Evolutionary conservation across 2,329 filamentous ascomycete species (phyloP), one percentile per base, ranked within the genome.

Genomic region (Graphilbum fragrans): DNA sequence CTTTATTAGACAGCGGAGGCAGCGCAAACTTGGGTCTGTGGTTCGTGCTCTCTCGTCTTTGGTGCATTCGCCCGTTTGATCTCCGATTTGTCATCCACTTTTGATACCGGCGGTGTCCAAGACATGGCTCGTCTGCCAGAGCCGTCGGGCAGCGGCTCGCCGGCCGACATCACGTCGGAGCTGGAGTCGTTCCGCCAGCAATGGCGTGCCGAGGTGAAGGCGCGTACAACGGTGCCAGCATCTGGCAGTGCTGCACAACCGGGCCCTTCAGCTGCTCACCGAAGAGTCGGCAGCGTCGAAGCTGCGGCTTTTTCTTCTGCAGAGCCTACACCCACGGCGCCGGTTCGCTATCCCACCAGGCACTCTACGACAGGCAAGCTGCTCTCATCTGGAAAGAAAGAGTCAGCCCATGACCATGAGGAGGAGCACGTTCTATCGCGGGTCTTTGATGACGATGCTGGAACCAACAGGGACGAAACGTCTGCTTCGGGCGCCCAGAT

Each of bases 121-220:
- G 16, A 21, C 27, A 48, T 48, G 45, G 37, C 47, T 11, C 43
- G 18, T 9, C 17, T 41, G 22, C 34, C 45, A 17, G 21, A 29
- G 14, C 25, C 41, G 11, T 23, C 41, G 5, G 29, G 8, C 10
- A 32, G 25, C 27, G 17, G n/a, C 6, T 41, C 19, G 22, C 5
- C 20, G 10, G 27, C 32, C 14, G 38, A 67, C 42, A 59, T 70
- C 37, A 70, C 76, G 56, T 70, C 80, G 39, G 87, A 94, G 59
- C 74, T 95, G 45, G 86, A 94, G 60, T 80, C 74, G 36, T 95
- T 95, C 63, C 80, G 90, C 49, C 74, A 77, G 54, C 73, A 86
- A 68, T 95, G 88, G 88, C 77, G 77, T 45, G 81, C 86, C 51
- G 88, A 95, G 57, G 82, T 94, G 7, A 55, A 66, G 38, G 59